These are phyloP conservation scores for Apiospora marii DNA, from an alignment of 2,329 filamentous ascomycete genomes.

Conservation along the genomic window DNA sequence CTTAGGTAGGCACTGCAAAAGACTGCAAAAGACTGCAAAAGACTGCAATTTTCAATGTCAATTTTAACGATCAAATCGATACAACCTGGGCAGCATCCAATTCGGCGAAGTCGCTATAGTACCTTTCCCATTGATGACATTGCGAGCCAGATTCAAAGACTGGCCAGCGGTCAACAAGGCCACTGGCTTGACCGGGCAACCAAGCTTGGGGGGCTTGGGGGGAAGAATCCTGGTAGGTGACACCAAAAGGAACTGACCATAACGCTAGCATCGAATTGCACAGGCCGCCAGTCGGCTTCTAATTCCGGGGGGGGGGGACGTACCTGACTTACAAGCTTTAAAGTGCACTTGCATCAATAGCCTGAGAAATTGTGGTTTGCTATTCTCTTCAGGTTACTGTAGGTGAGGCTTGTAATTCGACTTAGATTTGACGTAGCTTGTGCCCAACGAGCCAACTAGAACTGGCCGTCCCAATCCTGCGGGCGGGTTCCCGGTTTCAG, in stretches of 20 bases:
- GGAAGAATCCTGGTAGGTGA: not conserved
- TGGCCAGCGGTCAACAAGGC: not conserved
- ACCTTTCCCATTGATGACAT: not conserved
- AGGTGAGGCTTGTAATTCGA: not conserved
- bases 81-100: not conserved
- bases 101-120: not conserved
- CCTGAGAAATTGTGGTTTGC: not conserved
- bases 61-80: not conserved
- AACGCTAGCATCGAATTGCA: conserved; percentile 15
- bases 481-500: not conserved
- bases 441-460: not conserved
- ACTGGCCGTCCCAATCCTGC: not conserved
- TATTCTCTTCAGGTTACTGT: not conserved
- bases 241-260: not conserved
- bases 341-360: conserved; percentile 4
- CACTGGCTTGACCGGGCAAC: conserved; percentile 1
- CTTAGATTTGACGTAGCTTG: no score
- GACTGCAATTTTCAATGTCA: not conserved
- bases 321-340: conserved; percentile 18
- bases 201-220: not conserved
- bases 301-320: not conserved
- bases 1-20: not conserved
- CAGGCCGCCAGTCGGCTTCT: conserved; percentile 4
- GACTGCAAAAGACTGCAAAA: not conserved
- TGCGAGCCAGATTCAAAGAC: not conserved